Conservation (phyloP, 2,329 filamentous ascomycete genomes). For the Penicillium expansum region DNA sequence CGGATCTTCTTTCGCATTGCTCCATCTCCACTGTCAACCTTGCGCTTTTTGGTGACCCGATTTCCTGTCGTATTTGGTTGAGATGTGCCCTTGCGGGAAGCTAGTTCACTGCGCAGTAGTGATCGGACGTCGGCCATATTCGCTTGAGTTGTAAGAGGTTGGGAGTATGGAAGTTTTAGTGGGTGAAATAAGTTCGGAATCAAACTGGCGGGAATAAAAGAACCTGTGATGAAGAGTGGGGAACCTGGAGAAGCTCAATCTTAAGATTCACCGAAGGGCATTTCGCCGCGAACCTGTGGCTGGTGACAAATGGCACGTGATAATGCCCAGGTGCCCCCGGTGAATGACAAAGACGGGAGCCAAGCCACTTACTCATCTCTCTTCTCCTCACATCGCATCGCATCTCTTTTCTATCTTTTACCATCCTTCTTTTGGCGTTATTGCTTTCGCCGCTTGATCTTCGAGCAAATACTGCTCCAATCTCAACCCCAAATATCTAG, state of each 20-base stretch:
- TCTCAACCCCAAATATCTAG: not conserved
- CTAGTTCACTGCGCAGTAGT: slow-evolving; percentile 73
- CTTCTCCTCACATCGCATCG: not conserved
- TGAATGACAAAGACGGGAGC: slow-evolving; percentile 8
- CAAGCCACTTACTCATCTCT: slow-evolving; percentile 3
- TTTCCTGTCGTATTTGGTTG: slow-evolving; percentile 42
- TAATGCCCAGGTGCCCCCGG: not conserved
- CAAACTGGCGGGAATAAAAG: slow-evolving; percentile 13
- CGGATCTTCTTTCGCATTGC: slow-evolving; percentile 46
- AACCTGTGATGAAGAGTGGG: slow-evolving; percentile 24
- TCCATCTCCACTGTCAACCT: slow-evolving; percentile 46
- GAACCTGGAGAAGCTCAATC: slow-evolving; percentile 26
- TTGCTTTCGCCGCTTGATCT: not conserved
- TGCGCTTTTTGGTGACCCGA: slow-evolving; percentile 54
- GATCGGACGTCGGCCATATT: slow-evolving; percentile 76
- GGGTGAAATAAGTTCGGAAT: slow-evolving; percentile 3
- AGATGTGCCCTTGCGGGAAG: slow-evolving; percentile 67
- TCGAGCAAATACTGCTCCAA: not conserved
- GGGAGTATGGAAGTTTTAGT: not conserved
- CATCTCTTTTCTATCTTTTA: not conserved
- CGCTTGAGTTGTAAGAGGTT: not conserved
- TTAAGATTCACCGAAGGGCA: slow-evolving; percentile 8
- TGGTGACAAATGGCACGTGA: slow-evolving; percentile 8
- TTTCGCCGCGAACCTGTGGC: slow-evolving; percentile 12
- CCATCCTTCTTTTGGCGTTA: not conserved